These are phyloP conservation scores for Podila verticillata DNA, from an alignment of 192 early-diverging fungal genomes.

Conservation along the genomic window DNA sequence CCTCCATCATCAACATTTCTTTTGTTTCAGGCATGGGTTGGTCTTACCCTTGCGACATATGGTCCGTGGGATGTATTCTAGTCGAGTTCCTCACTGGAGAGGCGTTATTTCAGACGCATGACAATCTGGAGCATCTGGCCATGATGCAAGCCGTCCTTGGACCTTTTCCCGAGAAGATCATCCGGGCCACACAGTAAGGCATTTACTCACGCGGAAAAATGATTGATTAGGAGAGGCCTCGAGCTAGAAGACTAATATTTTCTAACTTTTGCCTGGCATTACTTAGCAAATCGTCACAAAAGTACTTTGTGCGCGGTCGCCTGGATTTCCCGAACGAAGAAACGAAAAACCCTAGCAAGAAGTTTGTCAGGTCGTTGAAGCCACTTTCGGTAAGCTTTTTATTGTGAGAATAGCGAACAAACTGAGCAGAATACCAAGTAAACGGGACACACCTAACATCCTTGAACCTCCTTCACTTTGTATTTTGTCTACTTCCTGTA, in stretches of 20 bases:
- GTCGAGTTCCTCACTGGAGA: slow-evolving; percentile 95
- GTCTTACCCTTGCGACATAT: slow-evolving; percentile 98
- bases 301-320: slow-evolving; percentile 61
- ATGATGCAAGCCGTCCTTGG: slow-evolving; percentile 98
- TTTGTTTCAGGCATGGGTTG: slow-evolving; percentile 72
- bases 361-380: slow-evolving; percentile 69
- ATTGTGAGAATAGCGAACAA: background rate
- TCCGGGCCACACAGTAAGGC: slow-evolving; percentile 58
- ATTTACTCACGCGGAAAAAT: no score
- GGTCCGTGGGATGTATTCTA: slow-evolving; percentile 98
- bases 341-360: slow-evolving; percentile 61
- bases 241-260: background rate
- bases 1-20: no score
- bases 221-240: no score
- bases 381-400: slow-evolving; percentile 58
- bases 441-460: background rate
- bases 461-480: background rate
- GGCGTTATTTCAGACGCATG: slow-evolving; percentile 97
- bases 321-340: slow-evolving; percentile 67
- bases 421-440: background rate
- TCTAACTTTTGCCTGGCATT: background rate
- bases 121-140: slow-evolving; percentile 94
- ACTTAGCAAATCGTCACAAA: slow-evolving; percentile 55
- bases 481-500: background rate
- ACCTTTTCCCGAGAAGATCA: slow-evolving; percentile 71